These are phyloP conservation scores for Orbilia ellipsospora DNA, from an alignment of 2,329 filamentous ascomycete genomes.

Conservation along the genomic window DNA sequence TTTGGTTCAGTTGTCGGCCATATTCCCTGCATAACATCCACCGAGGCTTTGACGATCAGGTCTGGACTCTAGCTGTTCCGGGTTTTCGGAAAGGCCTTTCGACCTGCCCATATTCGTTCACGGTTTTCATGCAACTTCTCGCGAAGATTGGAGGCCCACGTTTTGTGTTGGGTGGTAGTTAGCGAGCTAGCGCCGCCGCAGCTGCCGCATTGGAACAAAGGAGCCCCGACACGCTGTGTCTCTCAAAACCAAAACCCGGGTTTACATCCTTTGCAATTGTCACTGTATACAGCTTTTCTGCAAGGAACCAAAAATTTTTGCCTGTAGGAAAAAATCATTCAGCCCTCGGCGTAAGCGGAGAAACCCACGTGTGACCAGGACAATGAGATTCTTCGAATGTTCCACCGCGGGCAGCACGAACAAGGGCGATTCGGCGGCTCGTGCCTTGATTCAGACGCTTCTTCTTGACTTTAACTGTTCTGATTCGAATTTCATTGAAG, in stretches of 20 bases:
- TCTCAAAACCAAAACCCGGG: conserved; percentile 9
- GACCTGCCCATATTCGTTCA: conserved; percentile 17
- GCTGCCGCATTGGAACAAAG: conserved; percentile 5
- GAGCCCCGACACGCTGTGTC: conserved; percentile 22
- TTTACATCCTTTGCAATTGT: not conserved
- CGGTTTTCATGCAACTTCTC: not conserved
- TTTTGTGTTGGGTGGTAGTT: conserved; percentile 18
- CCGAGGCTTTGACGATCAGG: conserved; percentile 2
- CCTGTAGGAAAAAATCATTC: conserved; percentile 1
- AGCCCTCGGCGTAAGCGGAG: not conserved
- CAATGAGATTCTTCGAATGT: conserved; percentile 8
- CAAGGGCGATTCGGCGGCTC: not conserved
- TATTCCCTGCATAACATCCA: conserved; percentile 1
- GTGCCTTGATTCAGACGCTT: conserved; percentile 12
- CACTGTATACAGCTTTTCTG: conserved; percentile 2
- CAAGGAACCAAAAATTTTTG: conserved; percentile 24
- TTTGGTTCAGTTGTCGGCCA: conserved; percentile 15
- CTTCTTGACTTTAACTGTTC: no score
- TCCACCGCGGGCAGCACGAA: not conserved
- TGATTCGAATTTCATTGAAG: no score
- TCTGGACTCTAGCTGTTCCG: conserved; percentile 3
- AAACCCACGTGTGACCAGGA: conserved; percentile 8
- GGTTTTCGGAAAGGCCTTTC: not conserved
- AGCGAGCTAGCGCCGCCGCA: not conserved
- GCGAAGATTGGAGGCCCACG: not conserved